Evolutionary conservation across 108 stramenopile genomes (phyloP).

Genomic region (Aurantiochytrium sp.): DNA sequence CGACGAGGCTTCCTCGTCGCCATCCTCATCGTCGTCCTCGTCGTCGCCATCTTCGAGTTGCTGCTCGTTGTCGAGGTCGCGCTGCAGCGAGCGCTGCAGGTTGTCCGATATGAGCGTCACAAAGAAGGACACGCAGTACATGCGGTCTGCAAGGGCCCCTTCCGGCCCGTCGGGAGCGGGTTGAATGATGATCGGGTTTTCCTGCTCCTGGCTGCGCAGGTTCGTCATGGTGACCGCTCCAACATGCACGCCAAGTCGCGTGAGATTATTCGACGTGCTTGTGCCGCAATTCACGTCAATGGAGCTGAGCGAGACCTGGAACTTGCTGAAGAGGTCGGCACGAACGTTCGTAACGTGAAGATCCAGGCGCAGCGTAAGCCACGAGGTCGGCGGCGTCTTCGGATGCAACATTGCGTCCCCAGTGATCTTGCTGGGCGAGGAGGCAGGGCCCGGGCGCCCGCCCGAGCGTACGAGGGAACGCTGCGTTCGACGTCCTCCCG

Average conservation of each 20-base stretch:
- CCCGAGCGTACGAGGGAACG: too few species aligned
- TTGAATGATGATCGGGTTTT: not conserved
- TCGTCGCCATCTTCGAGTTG: too few species aligned
- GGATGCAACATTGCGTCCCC: not conserved
- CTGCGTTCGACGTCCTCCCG: too few species aligned
- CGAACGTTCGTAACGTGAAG: not conserved
- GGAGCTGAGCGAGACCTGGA: not conserved
- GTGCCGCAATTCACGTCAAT: not conserved
- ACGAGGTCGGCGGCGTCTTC: not conserved
- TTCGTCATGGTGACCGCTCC: not conserved
- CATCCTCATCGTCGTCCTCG: too few species aligned
- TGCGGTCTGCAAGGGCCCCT: not conserved
- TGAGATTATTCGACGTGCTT: not conserved
- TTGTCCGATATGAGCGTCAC: not conserved
- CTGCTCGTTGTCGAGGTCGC: too few species aligned
- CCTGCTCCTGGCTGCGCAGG: not conserved
- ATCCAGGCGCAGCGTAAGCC: not conserved
- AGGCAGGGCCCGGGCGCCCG: too few species aligned
- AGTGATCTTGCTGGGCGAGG: too few species aligned
- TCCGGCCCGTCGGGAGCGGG: not conserved
- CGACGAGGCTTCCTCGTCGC: too few species aligned
- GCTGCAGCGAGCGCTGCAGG: too few species aligned
- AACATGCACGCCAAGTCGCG: not conserved
- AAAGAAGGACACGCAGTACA: not conserved
- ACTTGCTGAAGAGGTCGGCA: not conserved